These are phyloP conservation scores for Biscogniauxia sp. DNA, from an alignment of 2,329 filamentous ascomycete genomes.

Conservation along the genomic window DNA sequence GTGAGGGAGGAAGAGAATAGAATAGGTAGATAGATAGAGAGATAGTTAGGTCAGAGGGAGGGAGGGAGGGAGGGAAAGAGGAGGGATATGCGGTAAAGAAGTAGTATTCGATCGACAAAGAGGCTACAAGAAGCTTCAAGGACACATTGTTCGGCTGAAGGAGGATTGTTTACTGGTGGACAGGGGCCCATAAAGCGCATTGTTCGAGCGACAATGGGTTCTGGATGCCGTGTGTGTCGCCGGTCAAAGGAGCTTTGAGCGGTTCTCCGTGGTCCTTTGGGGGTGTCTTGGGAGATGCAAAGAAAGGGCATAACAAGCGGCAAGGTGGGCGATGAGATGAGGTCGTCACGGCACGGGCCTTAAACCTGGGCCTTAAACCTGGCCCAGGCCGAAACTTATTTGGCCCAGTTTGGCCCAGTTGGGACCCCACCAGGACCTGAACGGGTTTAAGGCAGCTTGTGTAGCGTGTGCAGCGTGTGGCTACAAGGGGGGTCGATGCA, in stretches of 20 bases:
- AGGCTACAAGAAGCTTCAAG: slow-evolving; percentile 16
- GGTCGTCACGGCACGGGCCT: neutral
- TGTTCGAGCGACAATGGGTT: slow-evolving; percentile 8
- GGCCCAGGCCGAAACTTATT: neutral
- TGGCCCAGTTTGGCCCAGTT: neutral
- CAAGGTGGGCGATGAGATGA: neutral
- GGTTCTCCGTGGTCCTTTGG: neutral
- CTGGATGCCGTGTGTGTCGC: slow-evolving; percentile 4
- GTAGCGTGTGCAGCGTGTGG: neutral
- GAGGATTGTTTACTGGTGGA: slow-evolving; percentile 20
- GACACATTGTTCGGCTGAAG: slow-evolving; percentile 23
- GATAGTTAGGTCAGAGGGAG: neutral
- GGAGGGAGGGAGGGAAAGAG: no score
- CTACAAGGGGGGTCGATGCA: neutral
- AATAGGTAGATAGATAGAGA: neutral
- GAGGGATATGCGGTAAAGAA: slow-evolving; percentile 6
- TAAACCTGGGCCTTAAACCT: neutral
- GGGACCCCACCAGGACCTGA: neutral
- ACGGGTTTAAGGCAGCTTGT: neutral
- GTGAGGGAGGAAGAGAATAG: neutral
- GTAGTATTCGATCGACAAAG: slow-evolving; percentile 14
- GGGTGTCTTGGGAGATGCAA: neutral
- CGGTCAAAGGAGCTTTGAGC: slow-evolving; percentile 7
- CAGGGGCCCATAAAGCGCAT: slow-evolving; percentile 25
- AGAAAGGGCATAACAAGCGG: neutral